Evolutionary conservation across 148 eudicot species (phyloP).

Genomic region (Fallopia convolvulus): DNA sequence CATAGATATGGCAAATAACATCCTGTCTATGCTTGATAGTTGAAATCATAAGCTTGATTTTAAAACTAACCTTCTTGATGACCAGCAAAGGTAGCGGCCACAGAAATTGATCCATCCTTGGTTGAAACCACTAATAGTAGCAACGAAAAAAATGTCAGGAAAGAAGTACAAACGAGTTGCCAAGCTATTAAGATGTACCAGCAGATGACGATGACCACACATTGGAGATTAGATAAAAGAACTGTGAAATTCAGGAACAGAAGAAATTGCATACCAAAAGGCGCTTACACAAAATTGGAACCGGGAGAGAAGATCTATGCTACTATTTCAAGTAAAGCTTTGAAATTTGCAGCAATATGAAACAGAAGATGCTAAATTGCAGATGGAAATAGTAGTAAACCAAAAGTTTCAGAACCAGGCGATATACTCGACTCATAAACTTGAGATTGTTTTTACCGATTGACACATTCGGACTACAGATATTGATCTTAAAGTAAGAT

Average conservation of each 20-base stretch:
- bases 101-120: conserved; percentile 3
- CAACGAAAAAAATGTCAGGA: not conserved
- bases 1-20: not conserved
- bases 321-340: not conserved
- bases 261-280: not conserved
- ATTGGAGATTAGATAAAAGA: not conserved
- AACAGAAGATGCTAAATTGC: not conserved
- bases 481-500: not conserved
- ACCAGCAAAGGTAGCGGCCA: conserved; percentile 9
- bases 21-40: not conserved
- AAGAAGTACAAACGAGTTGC: not conserved
- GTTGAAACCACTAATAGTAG: not conserved
- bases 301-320: not conserved
- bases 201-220: not conserved
- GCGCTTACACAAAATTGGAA: not conserved
- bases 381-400: not conserved
- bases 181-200: not conserved
- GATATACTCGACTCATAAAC: not conserved
- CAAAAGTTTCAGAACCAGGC: not conserved
- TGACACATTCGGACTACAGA: not conserved
- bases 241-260: not conserved
- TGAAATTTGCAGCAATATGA: not conserved
- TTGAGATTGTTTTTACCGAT: not conserved
- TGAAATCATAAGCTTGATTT: not conserved
- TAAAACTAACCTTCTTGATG: conserved; percentile 13